These are phyloP conservation scores for Cercospora citrullina DNA, from an alignment of 2,329 filamentous ascomycete species.

Conservation along the genomic window DNA sequence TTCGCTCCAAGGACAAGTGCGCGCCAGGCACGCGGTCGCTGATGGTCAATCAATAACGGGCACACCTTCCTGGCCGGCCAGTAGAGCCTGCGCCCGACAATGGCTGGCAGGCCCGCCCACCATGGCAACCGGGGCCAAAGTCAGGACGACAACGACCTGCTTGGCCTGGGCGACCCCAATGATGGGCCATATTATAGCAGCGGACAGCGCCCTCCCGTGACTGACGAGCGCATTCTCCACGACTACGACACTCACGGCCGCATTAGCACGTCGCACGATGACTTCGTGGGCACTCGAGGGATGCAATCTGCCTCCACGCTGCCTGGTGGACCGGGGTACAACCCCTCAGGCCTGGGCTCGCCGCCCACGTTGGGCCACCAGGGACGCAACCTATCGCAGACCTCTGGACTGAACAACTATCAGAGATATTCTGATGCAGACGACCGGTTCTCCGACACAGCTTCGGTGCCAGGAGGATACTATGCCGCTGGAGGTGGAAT, in stretches of 20 bases:
- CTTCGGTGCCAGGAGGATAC: conserved; percentile 54
- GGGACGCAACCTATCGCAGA: conserved; percentile 64
- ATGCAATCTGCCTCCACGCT: conserved; percentile 43
- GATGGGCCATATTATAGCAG: conserved; percentile 69
- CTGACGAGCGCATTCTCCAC: conserved; percentile 77
- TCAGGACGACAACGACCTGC: conserved; percentile 50
- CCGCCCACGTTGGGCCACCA: conserved; percentile 43
- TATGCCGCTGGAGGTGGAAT: conserved; percentile 67
- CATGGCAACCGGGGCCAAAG: conserved; percentile 42
- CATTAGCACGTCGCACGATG: conserved; percentile 90
- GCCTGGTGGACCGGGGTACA: conserved; percentile 46
- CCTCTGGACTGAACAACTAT: conserved; percentile 82
- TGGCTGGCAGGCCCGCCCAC: conserved; percentile 56
- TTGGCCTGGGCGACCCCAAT: conserved; percentile 67
- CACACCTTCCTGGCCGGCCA: conserved; percentile 22
- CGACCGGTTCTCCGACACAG: conserved; percentile 70
- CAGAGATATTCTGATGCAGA: conserved; percentile 89
- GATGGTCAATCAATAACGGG: conserved; percentile 23
- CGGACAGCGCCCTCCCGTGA: conserved; percentile 74
- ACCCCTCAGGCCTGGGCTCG: conserved; percentile 38
- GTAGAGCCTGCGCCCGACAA: conserved; percentile 29
- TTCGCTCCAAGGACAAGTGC: background rate
- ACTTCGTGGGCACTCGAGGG: conserved; percentile 72
- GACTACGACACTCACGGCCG: conserved; percentile 70
- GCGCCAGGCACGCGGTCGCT: conserved; percentile 1